phyloP scores from a whole-genome alignment of 2,329 filamentous ascomycete genomes.

The Mollisia scopiformis region DNA sequence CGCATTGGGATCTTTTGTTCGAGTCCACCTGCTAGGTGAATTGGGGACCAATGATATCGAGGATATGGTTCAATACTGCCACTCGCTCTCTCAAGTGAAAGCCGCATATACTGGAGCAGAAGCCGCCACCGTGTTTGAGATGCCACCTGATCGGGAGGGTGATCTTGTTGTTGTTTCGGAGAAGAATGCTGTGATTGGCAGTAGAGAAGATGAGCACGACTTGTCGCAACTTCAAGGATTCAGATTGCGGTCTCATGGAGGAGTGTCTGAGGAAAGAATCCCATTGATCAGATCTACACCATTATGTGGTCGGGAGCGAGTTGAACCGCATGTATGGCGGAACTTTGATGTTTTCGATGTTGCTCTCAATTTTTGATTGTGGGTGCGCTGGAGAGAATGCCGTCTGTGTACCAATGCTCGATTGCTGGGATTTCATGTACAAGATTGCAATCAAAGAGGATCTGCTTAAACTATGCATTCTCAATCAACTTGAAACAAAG shows the following conservation, averaged over 20 bases:
- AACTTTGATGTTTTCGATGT: not conserved
- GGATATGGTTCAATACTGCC: conserved; percentile 33
- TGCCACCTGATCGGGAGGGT: conserved; percentile 33
- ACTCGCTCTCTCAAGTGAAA: not conserved
- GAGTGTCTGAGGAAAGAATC: not conserved
- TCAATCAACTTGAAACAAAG: not conserved
- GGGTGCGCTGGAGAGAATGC: too few relatives aligned
- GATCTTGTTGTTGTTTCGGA: conserved; percentile 44
- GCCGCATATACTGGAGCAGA: not conserved
- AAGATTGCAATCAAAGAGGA: too few relatives aligned
- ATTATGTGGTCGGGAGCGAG: not conserved
- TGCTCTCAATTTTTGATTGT: not conserved
- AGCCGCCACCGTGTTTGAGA: not conserved
- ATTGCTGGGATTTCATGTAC: too few relatives aligned
- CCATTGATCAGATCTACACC: not conserved
- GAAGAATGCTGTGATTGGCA: conserved; percentile 42
- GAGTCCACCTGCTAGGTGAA: conserved; percentile 40
- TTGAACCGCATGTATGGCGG: not conserved
- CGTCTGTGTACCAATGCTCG: too few relatives aligned
- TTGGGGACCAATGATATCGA: conserved; percentile 21
- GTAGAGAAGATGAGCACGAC: conserved; percentile 40
- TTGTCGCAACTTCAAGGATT: conserved; percentile 38
- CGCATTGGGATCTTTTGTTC: conserved; percentile 45
- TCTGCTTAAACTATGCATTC: too few relatives aligned
- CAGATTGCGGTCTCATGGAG: conserved; percentile 4